A percentile compares a stretch with the other conserved stretches of the same genome.
These are phyloP conservation scores for Dothistroma pini DNA, from an alignment of 2,329 filamentous ascomycete species.

Conservation along the genomic window DNA sequence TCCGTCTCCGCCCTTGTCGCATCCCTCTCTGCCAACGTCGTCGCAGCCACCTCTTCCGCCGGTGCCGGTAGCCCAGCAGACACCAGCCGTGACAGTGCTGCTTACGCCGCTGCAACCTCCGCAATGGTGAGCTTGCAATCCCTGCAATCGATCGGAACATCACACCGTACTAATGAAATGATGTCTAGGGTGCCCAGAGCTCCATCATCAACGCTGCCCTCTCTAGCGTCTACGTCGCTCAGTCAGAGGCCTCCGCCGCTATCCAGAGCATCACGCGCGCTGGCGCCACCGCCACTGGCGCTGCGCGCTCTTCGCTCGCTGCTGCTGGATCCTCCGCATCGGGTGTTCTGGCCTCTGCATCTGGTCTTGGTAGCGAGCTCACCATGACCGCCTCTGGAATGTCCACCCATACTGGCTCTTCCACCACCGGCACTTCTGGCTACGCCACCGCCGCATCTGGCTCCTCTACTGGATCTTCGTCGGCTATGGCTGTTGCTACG, in stretches of 20 bases:
- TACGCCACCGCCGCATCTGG: not conserved
- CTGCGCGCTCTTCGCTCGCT: conserved; percentile 10
- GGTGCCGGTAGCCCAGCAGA: conserved; percentile 12
- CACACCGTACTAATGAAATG: not conserved
- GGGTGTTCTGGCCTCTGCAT: conserved; percentile 6
- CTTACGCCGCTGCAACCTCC: conserved; percentile 14
- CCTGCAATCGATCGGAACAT: not conserved
- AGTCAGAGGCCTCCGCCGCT: conserved; percentile 12
- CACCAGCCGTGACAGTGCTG: conserved; percentile 19
- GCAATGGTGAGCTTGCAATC: conserved; percentile 13
- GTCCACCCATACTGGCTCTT: not conserved
- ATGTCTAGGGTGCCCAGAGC: conserved; percentile 9
- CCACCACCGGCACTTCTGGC: not conserved
- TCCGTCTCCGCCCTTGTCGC: conserved; percentile 3
- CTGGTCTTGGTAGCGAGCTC: conserved; percentile 1
- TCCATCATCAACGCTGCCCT: conserved; percentile 16
- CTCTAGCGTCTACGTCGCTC: conserved; percentile 15
- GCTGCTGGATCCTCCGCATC: conserved; percentile 8
- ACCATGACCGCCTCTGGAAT: not conserved
- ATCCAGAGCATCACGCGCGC: conserved; percentile 9
- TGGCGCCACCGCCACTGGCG: conserved; percentile 16
- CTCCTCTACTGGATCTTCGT: conserved; percentile 9
- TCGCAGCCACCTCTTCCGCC: not conserved
- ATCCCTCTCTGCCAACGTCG: not conserved
- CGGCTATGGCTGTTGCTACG: conserved; percentile 14